Percentiles rank a stretch among this genome's conserved stretches.
These are phyloP conservation scores for Aquilaria yunnanensis DNA, from an alignment of 345 rosid species.

Conservation along the genomic window DNA sequence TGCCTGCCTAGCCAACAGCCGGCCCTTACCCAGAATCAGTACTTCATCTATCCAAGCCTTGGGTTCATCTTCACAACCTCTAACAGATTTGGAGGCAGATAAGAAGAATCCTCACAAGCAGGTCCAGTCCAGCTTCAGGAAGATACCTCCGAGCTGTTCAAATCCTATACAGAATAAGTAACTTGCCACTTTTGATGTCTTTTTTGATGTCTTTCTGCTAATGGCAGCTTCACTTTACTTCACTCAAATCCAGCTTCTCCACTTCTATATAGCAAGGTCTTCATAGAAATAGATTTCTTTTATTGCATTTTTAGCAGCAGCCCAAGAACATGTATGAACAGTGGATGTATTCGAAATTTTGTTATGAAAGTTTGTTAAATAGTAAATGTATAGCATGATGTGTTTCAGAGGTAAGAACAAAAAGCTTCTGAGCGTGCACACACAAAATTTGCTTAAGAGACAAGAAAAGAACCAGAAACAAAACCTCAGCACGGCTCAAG, in stretches of 20 bases:
- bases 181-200: slow-evolving; percentile 14
- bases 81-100: slow-evolving; percentile 28
- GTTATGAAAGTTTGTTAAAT: background rate
- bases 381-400: slow-evolving; percentile 4
- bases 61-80: slow-evolving; percentile 24
- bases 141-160: slow-evolving; percentile 59
- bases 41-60: slow-evolving; percentile 12
- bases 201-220: slow-evolving; percentile 14
- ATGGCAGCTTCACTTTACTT: slow-evolving; percentile 10
- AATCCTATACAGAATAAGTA: slow-evolving; percentile 83
- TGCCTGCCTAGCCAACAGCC: slow-evolving; percentile 38
- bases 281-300: slow-evolving; percentile 8
- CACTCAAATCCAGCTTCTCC: slow-evolving; percentile 1
- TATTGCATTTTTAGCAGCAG: background rate
- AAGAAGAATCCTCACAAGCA: slow-evolving; percentile 32
- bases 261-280: slow-evolving; percentile 11
- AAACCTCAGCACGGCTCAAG: too few relatives aligned
- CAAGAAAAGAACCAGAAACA: background rate
- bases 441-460: background rate
- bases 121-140: slow-evolving; percentile 47
- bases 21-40: slow-evolving; percentile 10
- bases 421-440: background rate
- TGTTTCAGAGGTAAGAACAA: background rate
- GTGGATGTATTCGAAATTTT: slow-evolving; percentile 12
- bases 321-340: slow-evolving; percentile 8